Evolutionary conservation across 805 yeast species (phyloP), one percentile per base, ranked within the genome.

Genomic region (Saccharomycopsis sp.): DNA sequence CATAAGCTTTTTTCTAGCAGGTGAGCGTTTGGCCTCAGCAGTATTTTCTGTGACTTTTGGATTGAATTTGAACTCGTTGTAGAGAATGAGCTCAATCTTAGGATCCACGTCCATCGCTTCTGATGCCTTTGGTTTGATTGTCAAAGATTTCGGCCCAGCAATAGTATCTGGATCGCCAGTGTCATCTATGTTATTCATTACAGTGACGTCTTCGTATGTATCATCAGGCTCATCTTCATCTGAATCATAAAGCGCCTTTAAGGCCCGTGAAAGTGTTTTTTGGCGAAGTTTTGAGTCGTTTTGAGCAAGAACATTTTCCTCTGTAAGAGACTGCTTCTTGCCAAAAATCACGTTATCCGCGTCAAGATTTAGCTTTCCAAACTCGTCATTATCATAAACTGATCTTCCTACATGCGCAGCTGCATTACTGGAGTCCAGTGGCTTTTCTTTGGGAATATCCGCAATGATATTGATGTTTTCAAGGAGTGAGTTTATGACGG

Each of bases 151-250:
- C 7, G 18, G 18, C 18, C 4, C 52, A 52, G 24, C 40, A 53
- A 50, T 44, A 54, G 52, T 50, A 12, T 41, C 51, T 12, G 41
- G 53, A 48, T 52, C 54, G 59, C 55, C 60, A 54, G 50, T 52
- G 48, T 57, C 60, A 53, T 54, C 51, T 37, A 18, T 5, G 7
- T 44, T n/a, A 44, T 44, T 44, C 18, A 44, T 44, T 44, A 12
- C 68, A 55, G 73, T 76, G 1, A 76, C 75, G 48, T 82, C 89
- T 58, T 78, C 82, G 65, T 84, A 81, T 0, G 91, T 84, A 63
- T 88, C 96, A 66, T 89, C 97, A 2, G 86, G 83, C 64, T 89
- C 96, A 68, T 89, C 96, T 62, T 89, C 96, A 65, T 89, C 92
- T 5, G 82, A 77, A 50, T 85, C 86, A 63, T 87, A 85, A 61